Conservation (phyloP, 192 early-diverging fungal species). For the Entomortierella beljakovae region DNA sequence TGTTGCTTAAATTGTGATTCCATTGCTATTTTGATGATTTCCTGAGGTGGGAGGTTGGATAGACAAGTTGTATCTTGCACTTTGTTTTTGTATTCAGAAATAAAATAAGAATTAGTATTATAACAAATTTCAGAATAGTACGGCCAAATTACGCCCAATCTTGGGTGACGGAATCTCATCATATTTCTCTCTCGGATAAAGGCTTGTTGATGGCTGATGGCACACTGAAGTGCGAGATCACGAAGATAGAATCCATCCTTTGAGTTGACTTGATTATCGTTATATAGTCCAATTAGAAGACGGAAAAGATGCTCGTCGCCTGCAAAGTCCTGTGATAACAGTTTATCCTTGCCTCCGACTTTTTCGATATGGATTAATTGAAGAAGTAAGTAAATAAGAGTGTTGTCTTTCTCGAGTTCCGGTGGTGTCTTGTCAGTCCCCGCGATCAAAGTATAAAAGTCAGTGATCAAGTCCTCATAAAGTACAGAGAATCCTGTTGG, state of each 20-base stretch:
- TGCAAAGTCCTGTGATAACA: conserved; percentile 72
- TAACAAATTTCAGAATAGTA: conserved; percentile 66
- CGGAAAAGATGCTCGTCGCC: conserved; percentile 79
- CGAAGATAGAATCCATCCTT: conserved; percentile 80
- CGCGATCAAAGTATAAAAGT: conserved; percentile 24
- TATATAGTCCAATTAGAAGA: conserved; percentile 77
- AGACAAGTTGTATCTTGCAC: conserved; percentile 37
- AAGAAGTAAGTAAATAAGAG: conserved; percentile 77
- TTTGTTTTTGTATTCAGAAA: conserved; percentile 62
- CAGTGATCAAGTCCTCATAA: conserved; percentile 42
- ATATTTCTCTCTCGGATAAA: conserved; percentile 71
- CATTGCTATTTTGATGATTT: conserved; percentile 66
- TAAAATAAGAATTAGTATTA: conserved; percentile 63
- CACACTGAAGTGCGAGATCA: conserved; percentile 79
- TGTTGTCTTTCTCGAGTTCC: conserved; percentile 74
- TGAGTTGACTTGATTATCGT: conserved; percentile 79
- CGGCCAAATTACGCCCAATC: conserved; percentile 69
- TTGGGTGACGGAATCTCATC: conserved; percentile 80
- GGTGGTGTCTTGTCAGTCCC: conserved; percentile 25
- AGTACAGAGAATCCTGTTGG: conserved; percentile 41
- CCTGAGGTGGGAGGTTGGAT: conserved; percentile 59
- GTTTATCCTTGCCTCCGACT: conserved; percentile 59
- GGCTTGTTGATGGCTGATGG: conserved; percentile 73
- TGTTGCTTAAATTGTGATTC: conserved; percentile 61
- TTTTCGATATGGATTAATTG: conserved; percentile 79